These are phyloP conservation scores for Colletotrichum horii DNA, from an alignment of 2,329 filamentous ascomycete genomes.

Conservation along the genomic window DNA sequence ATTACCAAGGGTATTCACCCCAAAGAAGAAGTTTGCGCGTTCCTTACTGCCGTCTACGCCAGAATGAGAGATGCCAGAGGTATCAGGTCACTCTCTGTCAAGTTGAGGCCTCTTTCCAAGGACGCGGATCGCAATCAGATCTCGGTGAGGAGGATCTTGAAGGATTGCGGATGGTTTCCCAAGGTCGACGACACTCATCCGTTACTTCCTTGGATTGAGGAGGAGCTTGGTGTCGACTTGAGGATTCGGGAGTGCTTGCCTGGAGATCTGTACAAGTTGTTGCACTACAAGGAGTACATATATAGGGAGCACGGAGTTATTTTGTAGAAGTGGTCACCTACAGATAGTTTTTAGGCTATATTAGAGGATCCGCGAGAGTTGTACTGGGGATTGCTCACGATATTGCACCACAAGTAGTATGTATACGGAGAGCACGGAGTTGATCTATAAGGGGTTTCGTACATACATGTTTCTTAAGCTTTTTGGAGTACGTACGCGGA, in stretches of 20 bases:
- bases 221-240: neutral
- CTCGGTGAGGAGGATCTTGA: neutral
- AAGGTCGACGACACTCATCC: neutral
- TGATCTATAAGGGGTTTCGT: neutral
- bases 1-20: neutral
- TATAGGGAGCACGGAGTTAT: neutral
- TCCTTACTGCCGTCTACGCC: neutral
- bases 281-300: neutral
- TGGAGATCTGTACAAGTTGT: neutral
- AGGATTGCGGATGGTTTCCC: neutral
- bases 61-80: neutral
- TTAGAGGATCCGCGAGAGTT: neutral
- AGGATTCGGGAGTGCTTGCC: neutral
- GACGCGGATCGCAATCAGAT: neutral
- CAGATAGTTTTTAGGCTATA: neutral
- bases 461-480: neutral
- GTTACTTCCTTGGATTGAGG: neutral
- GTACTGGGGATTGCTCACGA: neutral
- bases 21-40: neutral
- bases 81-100: neutral
- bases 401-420: neutral
- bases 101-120: neutral
- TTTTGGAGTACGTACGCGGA: neutral
- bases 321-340: neutral
- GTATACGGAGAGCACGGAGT: neutral